Base-by-base conservation (phyloP, 805 yeast species). In the Diddensiella caesifluorescens region DNA sequence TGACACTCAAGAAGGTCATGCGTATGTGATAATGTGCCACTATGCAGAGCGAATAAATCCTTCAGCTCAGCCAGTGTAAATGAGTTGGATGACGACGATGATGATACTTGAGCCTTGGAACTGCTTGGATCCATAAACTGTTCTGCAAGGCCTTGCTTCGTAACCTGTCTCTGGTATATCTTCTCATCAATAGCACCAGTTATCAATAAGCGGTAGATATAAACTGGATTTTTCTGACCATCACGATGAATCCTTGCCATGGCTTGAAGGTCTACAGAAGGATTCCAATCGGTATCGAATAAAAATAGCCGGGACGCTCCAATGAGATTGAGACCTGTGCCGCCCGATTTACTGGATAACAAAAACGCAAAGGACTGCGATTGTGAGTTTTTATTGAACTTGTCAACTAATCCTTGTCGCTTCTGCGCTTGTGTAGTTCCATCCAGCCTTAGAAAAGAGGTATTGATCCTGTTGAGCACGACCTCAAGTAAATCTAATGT, bases 201-300 rank as follows among this genome's bases (percentile, higher is more conserved):
- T 2, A 95, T 83, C 32, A 92, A 63, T 15, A 92, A 61, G 50
- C 98, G 70, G 57, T 92, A 92, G 22, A 90, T 79, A 56, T 67
- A 81, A 7, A 88, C 92, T 0, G 86, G 86, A 35, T 64, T 73
- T 36, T 63, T 74, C 59, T 92, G 98, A 0, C 98, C 98, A 60
- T 90, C 97, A 53, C 98, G 70, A 57, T 90, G 95, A 4, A 92
- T 80, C 48, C 98, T 67, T 1, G 97, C 95, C 94, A 90, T 85
- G 0, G 97, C 95, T 60, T 92, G 98, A 25, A 83, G 60, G 56
- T 92, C 98, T 9, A 81, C 72, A 0, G 96, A 77, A 0, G 98
- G 98, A 50, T 92, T 92, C 98, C 98, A 92, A 56, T 92, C 97
- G 49, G 92, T 86, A 58, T 92, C 98, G 56, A 85, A 83, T 18